phyloP scores from a whole-genome alignment of 1,139 yeast species.

The Saccharomyces pastorianus region DNA sequence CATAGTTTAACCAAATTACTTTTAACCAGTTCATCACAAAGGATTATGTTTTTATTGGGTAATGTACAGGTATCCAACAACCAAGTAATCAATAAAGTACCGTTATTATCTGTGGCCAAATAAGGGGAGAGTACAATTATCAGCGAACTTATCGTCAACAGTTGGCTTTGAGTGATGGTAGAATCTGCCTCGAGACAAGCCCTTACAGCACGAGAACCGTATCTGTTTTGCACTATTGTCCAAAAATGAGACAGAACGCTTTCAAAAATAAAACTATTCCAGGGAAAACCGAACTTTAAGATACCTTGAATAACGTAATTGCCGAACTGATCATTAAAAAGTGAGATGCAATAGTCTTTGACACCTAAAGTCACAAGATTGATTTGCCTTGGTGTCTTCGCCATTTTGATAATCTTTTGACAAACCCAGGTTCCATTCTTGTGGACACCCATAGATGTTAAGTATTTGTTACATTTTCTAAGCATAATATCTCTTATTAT shows the following conservation, averaged over 20 bases:
- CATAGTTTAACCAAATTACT: conserved; percentile 51
- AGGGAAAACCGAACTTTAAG: conserved; percentile 75
- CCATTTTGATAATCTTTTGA: conserved; percentile 78
- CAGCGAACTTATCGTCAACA: conserved; percentile 62
- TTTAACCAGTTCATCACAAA: conserved; percentile 53
- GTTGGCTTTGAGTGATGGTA: conserved; percentile 52
- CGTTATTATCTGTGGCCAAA: conserved; percentile 73
- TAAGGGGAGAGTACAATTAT: conserved; percentile 71
- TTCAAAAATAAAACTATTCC: conserved; percentile 81
- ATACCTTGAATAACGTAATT: conserved; percentile 92
- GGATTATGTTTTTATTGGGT: conserved; percentile 44
- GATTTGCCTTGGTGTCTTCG: conserved; percentile 60
- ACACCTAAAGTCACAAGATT: conserved; percentile 58
- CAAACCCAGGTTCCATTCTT: conserved; percentile 98
- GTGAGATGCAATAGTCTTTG: conserved; percentile 69
- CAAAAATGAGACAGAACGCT: conserved; percentile 67
- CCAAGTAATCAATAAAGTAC: conserved; percentile 86
- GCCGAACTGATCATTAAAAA: conserved; percentile 90
- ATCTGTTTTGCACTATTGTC: conserved; percentile 77
- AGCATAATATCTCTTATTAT: conserved; percentile 72
- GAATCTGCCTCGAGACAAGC: conserved; percentile 76
- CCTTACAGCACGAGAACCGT: conserved; percentile 87
- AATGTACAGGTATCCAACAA: conserved; percentile 74
- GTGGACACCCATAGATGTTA: conserved; percentile 86
- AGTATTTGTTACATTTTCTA: conserved; percentile 61